A percentile compares a stretch with the other conserved stretches of the same genome.
These are phyloP conservation scores for Marasmius oreades DNA, from an alignment of 1,284 basidiomycete genomes.

Conservation along the genomic window DNA sequence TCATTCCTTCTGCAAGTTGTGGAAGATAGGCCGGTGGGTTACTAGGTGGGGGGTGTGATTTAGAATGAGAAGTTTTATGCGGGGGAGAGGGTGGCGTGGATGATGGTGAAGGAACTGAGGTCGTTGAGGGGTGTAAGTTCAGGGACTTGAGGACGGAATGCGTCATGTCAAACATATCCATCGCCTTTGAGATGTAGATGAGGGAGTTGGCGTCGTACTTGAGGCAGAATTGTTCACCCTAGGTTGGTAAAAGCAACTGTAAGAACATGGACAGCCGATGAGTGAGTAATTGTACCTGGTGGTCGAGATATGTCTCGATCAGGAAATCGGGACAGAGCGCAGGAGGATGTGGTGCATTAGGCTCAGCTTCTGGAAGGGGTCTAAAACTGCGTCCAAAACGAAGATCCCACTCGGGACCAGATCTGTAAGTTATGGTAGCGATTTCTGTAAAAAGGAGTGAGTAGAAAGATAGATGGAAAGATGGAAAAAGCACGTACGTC, in stretches of 20 bases:
- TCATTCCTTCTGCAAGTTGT: slow-evolving; percentile 81
- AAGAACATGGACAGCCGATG: no score
- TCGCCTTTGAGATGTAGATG: slow-evolving; percentile 98
- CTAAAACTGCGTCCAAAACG: slow-evolving; percentile 86
- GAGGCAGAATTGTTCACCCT: slow-evolving; percentile 94
- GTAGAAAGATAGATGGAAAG: neutral
- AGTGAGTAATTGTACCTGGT: slow-evolving; percentile 56
- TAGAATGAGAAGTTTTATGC: slow-evolving; percentile 53
- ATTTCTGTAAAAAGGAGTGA: slow-evolving; percentile 63
- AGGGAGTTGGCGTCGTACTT: slow-evolving; percentile 99
- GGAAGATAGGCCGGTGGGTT: slow-evolving; percentile 76
- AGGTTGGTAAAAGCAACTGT: neutral
- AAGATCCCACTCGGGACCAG: slow-evolving; percentile 98
- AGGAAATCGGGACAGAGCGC: slow-evolving; percentile 95
- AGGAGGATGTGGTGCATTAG: slow-evolving; percentile 47
- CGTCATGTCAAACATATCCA: slow-evolving; percentile 99
- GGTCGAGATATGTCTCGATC: slow-evolving; percentile 98
- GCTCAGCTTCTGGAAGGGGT: slow-evolving; percentile 30
- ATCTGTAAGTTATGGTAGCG: slow-evolving; percentile 98
- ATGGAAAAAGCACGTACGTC: slow-evolving; percentile 58
- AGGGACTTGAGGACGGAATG: slow-evolving; percentile 73
- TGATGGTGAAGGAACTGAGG: slow-evolving; percentile 21
- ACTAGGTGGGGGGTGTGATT: slow-evolving; percentile 65
- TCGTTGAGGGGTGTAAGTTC: slow-evolving; percentile 38
- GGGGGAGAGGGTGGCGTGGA: slow-evolving; percentile 22